These are phyloP conservation scores for Nemania bipapillata DNA, from an alignment of 2,329 filamentous ascomycete species.

Conservation along the genomic window DNA sequence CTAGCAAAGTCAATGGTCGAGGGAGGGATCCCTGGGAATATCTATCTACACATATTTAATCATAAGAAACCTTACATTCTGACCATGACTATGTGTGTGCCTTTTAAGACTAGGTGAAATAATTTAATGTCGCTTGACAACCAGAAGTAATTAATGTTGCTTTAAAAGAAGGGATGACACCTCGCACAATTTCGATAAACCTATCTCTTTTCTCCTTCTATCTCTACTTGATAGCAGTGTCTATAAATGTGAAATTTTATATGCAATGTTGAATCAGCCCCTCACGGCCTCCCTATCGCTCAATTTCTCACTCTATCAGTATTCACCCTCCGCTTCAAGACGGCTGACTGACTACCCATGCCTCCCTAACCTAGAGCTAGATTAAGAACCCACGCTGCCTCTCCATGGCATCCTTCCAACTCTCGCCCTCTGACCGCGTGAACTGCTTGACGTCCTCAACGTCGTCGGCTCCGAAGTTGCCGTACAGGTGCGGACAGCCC, in stretches of 20 bases:
- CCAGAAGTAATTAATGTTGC: too few species aligned
- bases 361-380: neutral
- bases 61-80: neutral
- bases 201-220: neutral
- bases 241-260: neutral
- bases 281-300: neutral
- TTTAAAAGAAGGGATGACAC: too few species aligned
- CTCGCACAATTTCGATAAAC: too few species aligned
- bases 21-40: neutral
- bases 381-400: constrained; percentile 56
- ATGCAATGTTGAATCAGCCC: neutral
- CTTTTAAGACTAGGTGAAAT: neutral
- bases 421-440: constrained; percentile 56
- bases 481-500: constrained; percentile 68
- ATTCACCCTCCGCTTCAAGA: too few species aligned
- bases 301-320: too few species aligned
- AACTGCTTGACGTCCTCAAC: constrained; percentile 62
- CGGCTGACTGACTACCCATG: neutral
- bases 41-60: constrained; percentile 16
- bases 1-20: neutral
- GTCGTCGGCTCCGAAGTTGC: constrained; percentile 65
- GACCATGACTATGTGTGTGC: neutral
- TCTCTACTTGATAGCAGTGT: neutral
- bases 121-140: too few species aligned
- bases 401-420: constrained; percentile 61